Evolutionary conservation across 768 basidiomycete species (phyloP).

Genomic region (Boletus pseudopeckii): DNA sequence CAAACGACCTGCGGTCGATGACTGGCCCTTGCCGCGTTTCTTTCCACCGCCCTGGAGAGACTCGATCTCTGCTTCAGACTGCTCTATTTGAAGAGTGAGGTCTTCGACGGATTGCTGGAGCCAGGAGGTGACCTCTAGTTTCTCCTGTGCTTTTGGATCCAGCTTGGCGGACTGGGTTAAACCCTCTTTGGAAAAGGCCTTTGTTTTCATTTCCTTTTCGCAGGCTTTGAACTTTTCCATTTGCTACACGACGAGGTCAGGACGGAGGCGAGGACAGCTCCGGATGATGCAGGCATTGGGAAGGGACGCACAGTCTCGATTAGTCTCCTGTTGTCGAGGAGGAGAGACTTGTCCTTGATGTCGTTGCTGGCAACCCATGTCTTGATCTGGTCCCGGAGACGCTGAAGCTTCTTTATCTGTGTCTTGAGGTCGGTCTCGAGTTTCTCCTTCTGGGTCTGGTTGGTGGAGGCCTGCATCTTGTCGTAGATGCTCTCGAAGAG

Average conservation of each 20-base stretch:
- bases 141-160: constrained; percentile 97
- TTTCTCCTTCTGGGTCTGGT: constrained; percentile 98
- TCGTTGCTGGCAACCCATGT: constrained; percentile 97
- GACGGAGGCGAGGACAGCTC: constrained; percentile 1
- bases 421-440: constrained; percentile 93
- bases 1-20: constrained; percentile 62
- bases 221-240: constrained; percentile 99
- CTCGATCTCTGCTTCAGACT: constrained; percentile 94
- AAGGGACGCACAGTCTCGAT: constrained; percentile 85
- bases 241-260: constrained; percentile 62
- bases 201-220: constrained; percentile 99
- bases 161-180: constrained; percentile 90
- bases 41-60: constrained; percentile 73
- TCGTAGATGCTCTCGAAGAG: constrained; percentile 94
- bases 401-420: constrained; percentile 95
- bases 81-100: constrained; percentile 88
- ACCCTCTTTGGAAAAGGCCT: constrained; percentile 99
- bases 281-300: background rate
- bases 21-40: constrained; percentile 76
- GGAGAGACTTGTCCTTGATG: constrained; percentile 94
- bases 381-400: constrained; percentile 83
- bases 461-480: constrained; percentile 95
- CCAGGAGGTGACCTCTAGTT: constrained; percentile 86
- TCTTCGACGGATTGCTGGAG: constrained; percentile 87
- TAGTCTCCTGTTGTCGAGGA: constrained; percentile 90